phyloP scores from a whole-genome alignment of 768 basidiomycete species.

The Agaricus subrufescens region DNA sequence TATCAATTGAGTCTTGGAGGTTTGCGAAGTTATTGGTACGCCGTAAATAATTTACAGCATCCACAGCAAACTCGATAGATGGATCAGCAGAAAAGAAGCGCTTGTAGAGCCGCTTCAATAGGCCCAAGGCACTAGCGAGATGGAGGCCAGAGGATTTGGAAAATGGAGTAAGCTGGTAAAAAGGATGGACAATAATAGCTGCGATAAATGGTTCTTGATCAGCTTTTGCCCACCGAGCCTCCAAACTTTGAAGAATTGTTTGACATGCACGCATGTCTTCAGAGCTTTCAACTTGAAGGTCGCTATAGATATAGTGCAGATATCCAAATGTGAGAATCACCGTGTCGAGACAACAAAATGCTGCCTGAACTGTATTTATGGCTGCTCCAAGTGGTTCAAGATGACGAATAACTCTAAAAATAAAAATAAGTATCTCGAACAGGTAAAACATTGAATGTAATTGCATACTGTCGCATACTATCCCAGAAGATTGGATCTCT shows the following conservation, averaged over 20 bases:
- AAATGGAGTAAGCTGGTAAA: not conserved
- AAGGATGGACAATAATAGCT: constrained; percentile 14
- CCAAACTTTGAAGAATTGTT: constrained; percentile 13
- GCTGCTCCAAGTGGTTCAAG: constrained; percentile 6
- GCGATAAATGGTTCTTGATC: constrained; percentile 15
- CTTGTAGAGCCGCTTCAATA: not conserved
- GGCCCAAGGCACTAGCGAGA: not conserved
- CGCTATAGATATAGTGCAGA: not conserved
- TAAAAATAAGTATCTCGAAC: too few species aligned
- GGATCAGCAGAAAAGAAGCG: not conserved
- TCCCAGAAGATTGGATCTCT: constrained; percentile 11
- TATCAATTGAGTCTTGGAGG: not conserved
- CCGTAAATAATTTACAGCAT: not conserved
- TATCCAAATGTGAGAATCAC: constrained; percentile 5
- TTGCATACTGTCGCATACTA: constrained; percentile 1
- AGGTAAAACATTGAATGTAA: not conserved
- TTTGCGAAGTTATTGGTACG: not conserved
- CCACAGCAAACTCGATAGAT: not conserved
- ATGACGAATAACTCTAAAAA: not conserved
- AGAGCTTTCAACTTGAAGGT: not conserved
- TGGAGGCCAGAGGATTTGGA: not conserved
- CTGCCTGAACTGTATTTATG: not conserved
- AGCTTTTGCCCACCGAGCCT: constrained; percentile 13
- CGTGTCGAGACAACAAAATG: constrained; percentile 3
- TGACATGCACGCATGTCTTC: not conserved